These are phyloP conservation scores for Ajuga reptans DNA, from an alignment of 305 asterid species.

Conservation along the genomic window DNA sequence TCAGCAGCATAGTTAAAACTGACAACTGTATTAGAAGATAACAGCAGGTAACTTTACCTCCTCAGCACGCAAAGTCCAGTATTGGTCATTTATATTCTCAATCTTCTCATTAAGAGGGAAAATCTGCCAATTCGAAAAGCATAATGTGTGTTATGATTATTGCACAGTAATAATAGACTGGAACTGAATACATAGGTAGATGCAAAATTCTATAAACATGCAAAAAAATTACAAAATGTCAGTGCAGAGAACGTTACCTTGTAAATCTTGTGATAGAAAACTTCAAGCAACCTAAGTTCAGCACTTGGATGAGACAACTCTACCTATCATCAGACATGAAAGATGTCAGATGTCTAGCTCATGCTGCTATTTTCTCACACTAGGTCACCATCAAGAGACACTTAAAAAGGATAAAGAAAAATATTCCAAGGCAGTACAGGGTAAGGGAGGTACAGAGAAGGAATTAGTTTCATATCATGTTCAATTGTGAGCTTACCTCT, in stretches of 20 bases:
- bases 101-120: conserved; percentile 59
- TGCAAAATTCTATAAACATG: not conserved
- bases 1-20: not conserved
- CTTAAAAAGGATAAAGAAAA: not conserved
- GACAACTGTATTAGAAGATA: not conserved
- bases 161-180: not conserved
- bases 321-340: conserved; percentile 48
- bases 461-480: not conserved
- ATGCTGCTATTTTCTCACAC: not conserved
- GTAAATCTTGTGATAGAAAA: conserved; percentile 94
- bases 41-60: conserved; percentile 35
- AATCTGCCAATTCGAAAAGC: conserved; percentile 41
- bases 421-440: not conserved
- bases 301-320: conserved; percentile 91
- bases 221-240: conserved; percentile 12
- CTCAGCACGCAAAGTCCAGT: conserved; percentile 75
- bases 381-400: not conserved
- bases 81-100: conserved; percentile 66
- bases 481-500: not conserved
- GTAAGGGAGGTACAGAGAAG: not conserved
- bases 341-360: conserved; percentile 17
- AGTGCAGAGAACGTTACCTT: conserved; percentile 50
- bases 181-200: not conserved
- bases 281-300: conserved; percentile 94
- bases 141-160: not conserved